These are phyloP conservation scores for Cairneyella variabilis DNA, from an alignment of 495 filamentous ascomycete genomes.

Conservation along the genomic window DNA sequence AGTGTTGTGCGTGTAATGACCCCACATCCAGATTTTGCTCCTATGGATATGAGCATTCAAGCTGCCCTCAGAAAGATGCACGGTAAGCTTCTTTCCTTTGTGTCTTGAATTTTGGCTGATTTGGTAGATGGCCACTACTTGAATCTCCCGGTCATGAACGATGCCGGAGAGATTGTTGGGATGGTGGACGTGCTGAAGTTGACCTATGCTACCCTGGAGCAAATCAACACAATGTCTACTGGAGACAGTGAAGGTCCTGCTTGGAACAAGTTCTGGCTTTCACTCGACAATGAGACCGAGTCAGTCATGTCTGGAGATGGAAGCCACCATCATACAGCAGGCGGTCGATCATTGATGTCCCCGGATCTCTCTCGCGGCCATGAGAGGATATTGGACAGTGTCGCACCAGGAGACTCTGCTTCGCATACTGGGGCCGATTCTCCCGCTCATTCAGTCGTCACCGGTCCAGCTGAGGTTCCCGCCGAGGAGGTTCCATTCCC, in stretches of 20 bases:
- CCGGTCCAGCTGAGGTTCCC: conserved; percentile 44
- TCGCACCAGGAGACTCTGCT: conserved; percentile 89
- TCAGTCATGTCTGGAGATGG: conserved; percentile 93
- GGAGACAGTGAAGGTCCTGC: conserved; percentile 90
- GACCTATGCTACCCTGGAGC: conserved; percentile 95
- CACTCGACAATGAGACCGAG: conserved; percentile 86
- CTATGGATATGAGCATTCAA: conserved; percentile 98
- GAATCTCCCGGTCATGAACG: conserved; percentile 98
- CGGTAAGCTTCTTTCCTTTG: conserved; percentile 52
- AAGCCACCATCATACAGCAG: conserved; percentile 58
- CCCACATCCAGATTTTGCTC: conserved; percentile 96
- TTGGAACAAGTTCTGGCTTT: conserved; percentile 99
- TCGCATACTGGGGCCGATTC: conserved; percentile 85
- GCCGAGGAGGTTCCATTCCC: conserved; percentile 76
- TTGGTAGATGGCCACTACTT: conserved; percentile 89
- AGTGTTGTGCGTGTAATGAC: conserved; percentile 99
- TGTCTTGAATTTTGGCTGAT: background rate
- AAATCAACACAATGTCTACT: conserved; percentile 70
- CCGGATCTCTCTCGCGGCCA: conserved; percentile 64
- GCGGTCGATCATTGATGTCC: conserved; percentile 65
- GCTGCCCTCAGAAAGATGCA: conserved; percentile 98
- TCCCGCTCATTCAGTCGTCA: conserved; percentile 60
- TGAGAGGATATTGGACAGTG: conserved; percentile 62
- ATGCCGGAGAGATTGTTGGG: conserved; percentile 91
- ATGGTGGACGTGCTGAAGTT: conserved; percentile 99